A percentile compares a stretch with the other conserved stretches of the same genome.
Evolutionary conservation across 2,329 filamentous ascomycete species (phyloP).

Genomic region (Xylariomycetidae sp.): DNA sequence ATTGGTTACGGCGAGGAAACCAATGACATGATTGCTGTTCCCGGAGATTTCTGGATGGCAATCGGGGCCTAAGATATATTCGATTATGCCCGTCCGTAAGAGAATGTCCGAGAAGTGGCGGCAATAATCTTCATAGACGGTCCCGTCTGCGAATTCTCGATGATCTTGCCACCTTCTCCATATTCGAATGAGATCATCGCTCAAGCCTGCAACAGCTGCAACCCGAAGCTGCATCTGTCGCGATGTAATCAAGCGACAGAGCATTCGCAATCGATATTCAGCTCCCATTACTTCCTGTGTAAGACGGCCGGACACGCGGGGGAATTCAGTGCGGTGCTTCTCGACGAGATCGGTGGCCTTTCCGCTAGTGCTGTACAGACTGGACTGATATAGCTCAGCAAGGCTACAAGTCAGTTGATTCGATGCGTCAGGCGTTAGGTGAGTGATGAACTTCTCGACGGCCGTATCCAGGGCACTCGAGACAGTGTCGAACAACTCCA

Average conservation of each 20-base stretch:
- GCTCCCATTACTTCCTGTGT: conserved; percentile 48
- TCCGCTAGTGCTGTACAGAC: conserved; percentile 33
- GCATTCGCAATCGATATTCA: conserved; percentile 66
- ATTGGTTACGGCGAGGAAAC: conserved; percentile 76
- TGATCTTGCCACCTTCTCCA: conserved; percentile 55
- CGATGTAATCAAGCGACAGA: conserved; percentile 71
- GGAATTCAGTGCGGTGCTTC: conserved; percentile 29
- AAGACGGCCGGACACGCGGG: conserved; percentile 33
- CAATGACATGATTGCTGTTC: conserved; percentile 77
- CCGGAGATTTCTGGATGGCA: conserved; percentile 88
- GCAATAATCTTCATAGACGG: conserved; percentile 35
- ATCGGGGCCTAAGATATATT: conserved; percentile 84
- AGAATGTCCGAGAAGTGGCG: conserved; percentile 58
- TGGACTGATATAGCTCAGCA: conserved; percentile 38
- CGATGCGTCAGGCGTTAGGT: conserved; percentile 42
- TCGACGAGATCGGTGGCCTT: conserved; percentile 30
- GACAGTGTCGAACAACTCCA: conserved; percentile 39
- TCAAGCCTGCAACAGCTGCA: conserved; percentile 70
- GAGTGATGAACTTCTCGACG: conserved; percentile 53
- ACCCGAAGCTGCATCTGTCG: conserved; percentile 89
- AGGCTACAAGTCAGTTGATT: conserved; percentile 34
- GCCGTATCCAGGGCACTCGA: conserved; percentile 38
- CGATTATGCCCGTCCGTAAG: conserved; percentile 64
- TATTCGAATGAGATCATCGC: conserved; percentile 61
- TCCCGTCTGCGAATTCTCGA: conserved; percentile 29